Base-by-base conservation (phyloP, 192 early-diverging fungal genomes). In the Gaertneriomyces sp. region DNA sequence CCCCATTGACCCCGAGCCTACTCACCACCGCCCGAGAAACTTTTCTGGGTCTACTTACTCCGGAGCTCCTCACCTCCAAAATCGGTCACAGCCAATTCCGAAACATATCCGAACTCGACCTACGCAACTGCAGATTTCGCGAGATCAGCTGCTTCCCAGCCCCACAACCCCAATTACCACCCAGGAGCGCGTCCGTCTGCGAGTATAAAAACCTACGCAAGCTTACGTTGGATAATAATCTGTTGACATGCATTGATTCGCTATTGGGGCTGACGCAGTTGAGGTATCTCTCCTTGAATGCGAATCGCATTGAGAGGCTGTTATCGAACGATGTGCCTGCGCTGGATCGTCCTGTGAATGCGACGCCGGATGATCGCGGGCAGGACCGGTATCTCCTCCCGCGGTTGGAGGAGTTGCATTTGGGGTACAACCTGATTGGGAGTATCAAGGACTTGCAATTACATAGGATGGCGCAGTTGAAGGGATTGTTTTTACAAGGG, bases 101-200 rank as follows among this genome's bases (percentile, higher is more conserved):
- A 47, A 74, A 70, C 45, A 85, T 86, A 40, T 73, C 73, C 43
- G 83, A 86, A 53, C 76, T 86, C 2, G 84, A 86, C 61, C 70
- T 86, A 17, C 72, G 82, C 12, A 85, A 85, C 61, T 86, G 82
- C 76, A 85, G 83, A 51, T 83, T 86, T 44, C 70, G 76, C 10
- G 81, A 86, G 54, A 75, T 86, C 38, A 81, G 85, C 60, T 86
- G 84, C 59, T 81, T 86, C 46, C 46, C 65, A 44, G 70, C 51
- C 4, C 33, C 42, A 4, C 25, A 33, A 33, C 25, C 25, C 25
- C 25, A 33, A 33, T 33, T 33, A 2, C 25, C 25, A 33, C 25
- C 25, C 25, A 33, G 25, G 25, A 33, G 25, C 25, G 25, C 25
- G 25, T 33, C 25, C 54, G 54, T 14, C 54, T 74, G 60, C 33